Evolutionary conservation across 2,329 filamentous ascomycete genomes (phyloP).

Genomic region (Verticillium zaregamsianum): DNA sequence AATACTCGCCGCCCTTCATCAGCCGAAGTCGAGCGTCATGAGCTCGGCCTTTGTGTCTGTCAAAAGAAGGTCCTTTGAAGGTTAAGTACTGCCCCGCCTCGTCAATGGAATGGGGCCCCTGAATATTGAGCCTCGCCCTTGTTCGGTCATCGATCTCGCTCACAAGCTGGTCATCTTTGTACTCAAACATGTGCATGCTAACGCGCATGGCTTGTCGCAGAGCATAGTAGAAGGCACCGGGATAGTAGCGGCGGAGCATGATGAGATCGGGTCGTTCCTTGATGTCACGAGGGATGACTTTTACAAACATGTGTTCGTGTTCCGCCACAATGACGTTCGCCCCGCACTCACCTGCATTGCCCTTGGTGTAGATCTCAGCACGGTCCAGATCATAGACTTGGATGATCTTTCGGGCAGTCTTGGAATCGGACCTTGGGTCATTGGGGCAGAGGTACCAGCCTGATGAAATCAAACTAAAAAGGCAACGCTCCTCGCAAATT

Average conservation of each 20-base stretch:
- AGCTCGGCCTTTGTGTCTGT: not conserved
- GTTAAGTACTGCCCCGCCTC: not conserved
- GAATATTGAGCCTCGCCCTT: not conserved
- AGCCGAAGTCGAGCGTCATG: not conserved
- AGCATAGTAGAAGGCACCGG: not conserved
- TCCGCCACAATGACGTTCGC: not conserved
- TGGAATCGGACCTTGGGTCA: not conserved
- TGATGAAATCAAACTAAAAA: constrained; percentile 6
- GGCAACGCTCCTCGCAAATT: constrained; percentile 4
- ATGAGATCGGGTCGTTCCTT: not conserved
- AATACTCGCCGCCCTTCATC: not conserved
- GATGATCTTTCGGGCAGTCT: not conserved
- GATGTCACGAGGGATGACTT: not conserved
- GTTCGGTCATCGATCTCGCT: not conserved
- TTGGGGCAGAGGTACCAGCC: constrained; percentile 9
- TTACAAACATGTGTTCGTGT: not conserved
- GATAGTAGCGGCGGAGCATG: not conserved
- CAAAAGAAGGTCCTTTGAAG: not conserved
- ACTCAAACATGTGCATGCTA: not conserved
- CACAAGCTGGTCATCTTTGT: not conserved
- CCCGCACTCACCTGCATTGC: not conserved
- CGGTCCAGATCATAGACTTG: constrained; percentile 6
- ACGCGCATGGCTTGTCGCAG: not conserved
- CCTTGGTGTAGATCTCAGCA: constrained; percentile 6
- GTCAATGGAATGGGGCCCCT: not conserved